phyloP scores from a whole-genome alignment of 2,329 filamentous ascomycete species.

The Neurospora sp. region DNA sequence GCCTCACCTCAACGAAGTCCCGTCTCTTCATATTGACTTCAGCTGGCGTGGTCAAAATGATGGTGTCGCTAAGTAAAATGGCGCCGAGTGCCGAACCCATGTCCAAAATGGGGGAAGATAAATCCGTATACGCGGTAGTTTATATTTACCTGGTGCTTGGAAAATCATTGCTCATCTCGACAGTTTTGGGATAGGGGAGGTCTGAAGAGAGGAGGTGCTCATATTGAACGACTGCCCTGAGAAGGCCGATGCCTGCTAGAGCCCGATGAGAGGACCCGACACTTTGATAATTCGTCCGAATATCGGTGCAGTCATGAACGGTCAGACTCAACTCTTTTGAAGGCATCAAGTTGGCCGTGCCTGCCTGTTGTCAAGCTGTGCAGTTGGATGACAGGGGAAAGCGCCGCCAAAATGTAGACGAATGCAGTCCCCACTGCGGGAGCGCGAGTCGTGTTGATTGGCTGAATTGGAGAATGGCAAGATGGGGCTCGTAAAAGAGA shows the following conservation, averaged over 20 bases:
- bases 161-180: neutral
- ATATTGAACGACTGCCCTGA: too few species aligned
- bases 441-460: slow-evolving; percentile 1
- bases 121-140: neutral
- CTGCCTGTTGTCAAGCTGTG: neutral
- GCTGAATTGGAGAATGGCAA: neutral
- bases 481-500: neutral
- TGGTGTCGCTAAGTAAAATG: neutral
- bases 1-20: neutral
- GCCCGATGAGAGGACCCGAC: neutral
- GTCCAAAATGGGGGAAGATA: neutral
- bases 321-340: slow-evolving; percentile 2
- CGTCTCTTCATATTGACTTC: neutral
- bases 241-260: too few species aligned
- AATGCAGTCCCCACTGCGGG: slow-evolving; percentile 1
- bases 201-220: neutral
- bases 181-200: neutral
- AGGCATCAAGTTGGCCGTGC: neutral
- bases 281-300: neutral
- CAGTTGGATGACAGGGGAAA: neutral
- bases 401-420: neutral
- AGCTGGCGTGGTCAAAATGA: neutral
- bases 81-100: neutral
- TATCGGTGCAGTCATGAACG: neutral
- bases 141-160: neutral